Base-by-base conservation (phyloP, 106 monocot genomes). In the Apostasia ramifera region DNA sequence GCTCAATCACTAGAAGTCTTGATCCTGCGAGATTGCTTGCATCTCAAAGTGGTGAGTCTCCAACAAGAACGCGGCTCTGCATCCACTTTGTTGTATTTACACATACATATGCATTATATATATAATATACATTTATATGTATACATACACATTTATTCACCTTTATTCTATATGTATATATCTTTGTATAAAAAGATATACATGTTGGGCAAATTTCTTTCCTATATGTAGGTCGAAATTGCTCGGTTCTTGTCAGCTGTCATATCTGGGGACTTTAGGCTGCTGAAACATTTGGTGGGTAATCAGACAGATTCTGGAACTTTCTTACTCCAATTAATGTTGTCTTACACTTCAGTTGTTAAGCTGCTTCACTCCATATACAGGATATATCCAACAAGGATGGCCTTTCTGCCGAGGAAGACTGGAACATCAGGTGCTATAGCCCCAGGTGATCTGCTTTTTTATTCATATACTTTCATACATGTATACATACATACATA, bases 41-140 rank as follows among this genome's bases (percentile, higher is more conserved):
- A 93, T 79, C 89, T 93, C 57, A 93, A 78, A 79, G 86, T 82
- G 75, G 93, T 89, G 72, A 83, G 88, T 4, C 53, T 50, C 14
- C 14, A 40, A n/a, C 40, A 44, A 38, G 39, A 42, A 55, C 40
- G 11, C 55, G 0, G 57, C 47, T 54, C 4, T 59, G 14, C 52
- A 68, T 47, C 40, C 42, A 9, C 41, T 48, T 40, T 2, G 8
- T 57, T 55, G 43, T 52, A 15, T 8, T 47, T 5, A 40, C n/a
- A 15, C 39, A 14, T 60, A 50, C n/a, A 8, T 14, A 26, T 26
- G 26, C 26, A 26, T 26, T 26, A 26, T 26, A 26, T 26, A 26
- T 26, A 26, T 26, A 26, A 26, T 26, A 26, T 26, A 26, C 26
- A 26, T 26, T 26, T 26, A 26, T 26, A 26, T 26, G 26, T 26